Percentiles rank a stretch among this genome's conserved stretches.
phyloP scores from a whole-genome alignment of 148 eudicot genomes.

The Vaccinium myrtillus region DNA sequence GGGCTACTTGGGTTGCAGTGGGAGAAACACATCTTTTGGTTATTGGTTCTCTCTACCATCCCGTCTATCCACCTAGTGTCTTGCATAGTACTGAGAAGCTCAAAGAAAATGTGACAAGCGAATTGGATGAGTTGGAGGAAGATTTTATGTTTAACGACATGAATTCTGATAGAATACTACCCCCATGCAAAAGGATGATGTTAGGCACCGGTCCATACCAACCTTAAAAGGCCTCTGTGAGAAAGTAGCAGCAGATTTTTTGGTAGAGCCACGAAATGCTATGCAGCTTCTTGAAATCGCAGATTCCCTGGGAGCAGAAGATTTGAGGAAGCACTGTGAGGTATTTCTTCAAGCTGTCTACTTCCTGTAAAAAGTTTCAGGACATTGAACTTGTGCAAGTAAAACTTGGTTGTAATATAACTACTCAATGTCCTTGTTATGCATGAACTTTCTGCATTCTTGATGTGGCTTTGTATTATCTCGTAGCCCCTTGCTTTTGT shows the following conservation, averaged over 20 bases:
- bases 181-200: constrained; percentile 29
- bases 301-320: constrained; percentile 81
- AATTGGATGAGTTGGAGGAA: constrained; percentile 64
- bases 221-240: constrained; percentile 91
- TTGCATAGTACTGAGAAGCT: constrained; percentile 32
- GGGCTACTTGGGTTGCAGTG: constrained; percentile 78
- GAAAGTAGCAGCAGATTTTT: constrained; percentile 70
- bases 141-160: constrained; percentile 63
- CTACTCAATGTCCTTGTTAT: background rate
- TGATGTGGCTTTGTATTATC: background rate
- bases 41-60: constrained; percentile 84
- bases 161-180: constrained; percentile 33
- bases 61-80: constrained; percentile 46
- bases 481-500: background rate
- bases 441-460: background rate
- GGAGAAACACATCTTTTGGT: constrained; percentile 92
- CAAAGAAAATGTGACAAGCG: constrained; percentile 26
- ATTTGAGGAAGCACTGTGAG: constrained; percentile 85
- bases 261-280: constrained; percentile 90
- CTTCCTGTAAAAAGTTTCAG: background rate
- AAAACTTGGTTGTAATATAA: background rate
- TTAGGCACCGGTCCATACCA: constrained; percentile 38
- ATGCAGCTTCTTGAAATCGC: constrained; percentile 90
- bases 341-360: constrained; percentile 30
- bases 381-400: background rate